A percentile compares a stretch with the other conserved stretches of the same genome.
Evolutionary conservation across 2,329 filamentous ascomycete species (phyloP).

Genomic region (Trichoderma sp.): DNA sequence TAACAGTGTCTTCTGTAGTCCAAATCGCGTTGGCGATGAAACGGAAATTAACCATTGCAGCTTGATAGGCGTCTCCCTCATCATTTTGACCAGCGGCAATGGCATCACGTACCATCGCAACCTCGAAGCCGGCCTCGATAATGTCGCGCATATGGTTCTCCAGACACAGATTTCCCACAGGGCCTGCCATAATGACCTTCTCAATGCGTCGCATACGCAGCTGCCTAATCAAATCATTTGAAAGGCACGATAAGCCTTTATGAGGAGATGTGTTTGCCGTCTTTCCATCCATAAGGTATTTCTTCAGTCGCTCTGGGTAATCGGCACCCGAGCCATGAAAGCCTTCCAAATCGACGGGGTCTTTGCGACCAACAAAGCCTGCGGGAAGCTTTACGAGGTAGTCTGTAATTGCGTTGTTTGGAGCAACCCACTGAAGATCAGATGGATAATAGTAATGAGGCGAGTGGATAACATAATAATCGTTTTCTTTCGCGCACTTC

Average conservation of each 20-base stretch:
- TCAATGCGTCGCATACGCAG: background rate
- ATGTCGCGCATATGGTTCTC: background rate
- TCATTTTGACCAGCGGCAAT: background rate
- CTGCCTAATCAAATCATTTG: background rate
- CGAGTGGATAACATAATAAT: background rate
- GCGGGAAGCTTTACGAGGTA: background rate
- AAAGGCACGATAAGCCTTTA: background rate
- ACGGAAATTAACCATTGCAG: background rate
- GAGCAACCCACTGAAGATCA: background rate
- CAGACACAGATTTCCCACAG: background rate
- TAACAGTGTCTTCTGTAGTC: background rate
- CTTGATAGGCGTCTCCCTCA: background rate
- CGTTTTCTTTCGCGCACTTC: background rate
- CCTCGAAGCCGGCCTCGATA: background rate
- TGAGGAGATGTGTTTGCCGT: background rate
- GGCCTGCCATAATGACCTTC: background rate
- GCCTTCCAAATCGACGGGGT: background rate
- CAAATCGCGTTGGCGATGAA: background rate
- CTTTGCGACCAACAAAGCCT: background rate
- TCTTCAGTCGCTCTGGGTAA: background rate
- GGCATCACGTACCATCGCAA: background rate
- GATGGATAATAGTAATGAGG: background rate
- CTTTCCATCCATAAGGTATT: background rate
- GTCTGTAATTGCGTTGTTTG: background rate
- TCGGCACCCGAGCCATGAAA: background rate